These are phyloP conservation scores for Phialemonium atrogriseum DNA, from an alignment of 2,329 filamentous ascomycete species.

Conservation along the genomic window DNA sequence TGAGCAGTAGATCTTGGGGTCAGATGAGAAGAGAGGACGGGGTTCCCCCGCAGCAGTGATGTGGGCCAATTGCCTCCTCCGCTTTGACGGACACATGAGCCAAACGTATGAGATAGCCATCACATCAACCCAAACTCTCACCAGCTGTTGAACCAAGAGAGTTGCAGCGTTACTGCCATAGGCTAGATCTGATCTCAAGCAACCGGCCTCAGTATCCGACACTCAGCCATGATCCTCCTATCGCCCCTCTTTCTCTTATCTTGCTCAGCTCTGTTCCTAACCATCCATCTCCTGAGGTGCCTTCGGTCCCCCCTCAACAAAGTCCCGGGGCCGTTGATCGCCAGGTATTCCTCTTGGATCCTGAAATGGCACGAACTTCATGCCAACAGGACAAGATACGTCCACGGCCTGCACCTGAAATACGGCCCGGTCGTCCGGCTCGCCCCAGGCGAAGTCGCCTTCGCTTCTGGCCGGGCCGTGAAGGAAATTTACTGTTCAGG, in stretches of 20 bases:
- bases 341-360: conserved; percentile 40
- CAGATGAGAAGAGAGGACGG: too few relatives aligned
- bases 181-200: too few relatives aligned
- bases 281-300: conserved; percentile 6
- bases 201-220: too few relatives aligned
- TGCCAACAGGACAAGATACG: conserved; percentile 42
- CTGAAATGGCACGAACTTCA: conserved; percentile 50
- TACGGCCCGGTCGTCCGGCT: conserved; percentile 52
- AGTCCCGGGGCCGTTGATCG: conserved; percentile 39
- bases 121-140: too few relatives aligned
- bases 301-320: conserved; percentile 26
- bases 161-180: too few relatives aligned
- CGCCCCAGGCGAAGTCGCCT: conserved; percentile 50
- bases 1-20: too few relatives aligned
- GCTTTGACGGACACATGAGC: too few relatives aligned
- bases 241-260: conserved; percentile 8
- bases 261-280: conserved; percentile 6
- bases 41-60: too few relatives aligned
- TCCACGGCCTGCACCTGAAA: conserved; percentile 44
- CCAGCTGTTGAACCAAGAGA: too few relatives aligned
- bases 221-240: conserved; percentile 11
- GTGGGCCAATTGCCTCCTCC: too few relatives aligned
- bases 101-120: too few relatives aligned
- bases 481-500: conserved; percentile 56
- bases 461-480: conserved; percentile 45